Evolutionary conservation across 192 early-diverging fungal genomes (phyloP), one percentile per base, ranked within the genome.

Genomic region (Coemansia umbellata): DNA sequence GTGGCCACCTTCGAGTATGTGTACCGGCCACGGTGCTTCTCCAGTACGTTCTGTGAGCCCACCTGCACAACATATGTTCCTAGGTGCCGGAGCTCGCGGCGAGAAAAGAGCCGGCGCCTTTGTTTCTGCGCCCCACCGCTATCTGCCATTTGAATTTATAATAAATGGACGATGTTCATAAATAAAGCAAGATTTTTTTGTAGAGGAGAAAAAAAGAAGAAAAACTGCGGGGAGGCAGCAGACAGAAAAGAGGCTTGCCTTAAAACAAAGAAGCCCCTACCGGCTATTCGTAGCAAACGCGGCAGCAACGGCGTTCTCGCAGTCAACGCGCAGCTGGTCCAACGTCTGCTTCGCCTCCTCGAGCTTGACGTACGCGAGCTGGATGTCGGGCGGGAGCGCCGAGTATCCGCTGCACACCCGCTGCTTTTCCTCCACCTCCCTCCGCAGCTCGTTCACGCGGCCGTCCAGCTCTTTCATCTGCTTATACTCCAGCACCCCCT

Each of bases 341-440:
- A 66, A 36, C 4, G 51, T 37, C 35, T 55, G 53, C 37, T 53
- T 57, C 2, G 71, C 71, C 23, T 74, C 71, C 27, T 74, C 71
- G 24, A 74, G 58, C 36, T 59, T 62, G 27, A 74, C 22, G 24
- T 58, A 58, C 5, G 71, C 71, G 33, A 74, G 32, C 47, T 54
- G 49, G 14, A 67, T 63, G 23, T 74, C 71, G 0, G 71, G 71
- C 31, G 71, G 71, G 50, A 74, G 30, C 13, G 63, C 59, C 10
- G 47, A 47, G 40, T 67, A 74, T 0, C 64, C 71, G 4, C 55
- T 58, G 30, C 56, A 48, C 10, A 51, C 33, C 23, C 23, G 36
- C 31, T 50, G 57, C 36, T 58, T 58, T 18, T 58, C 59, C 3
- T 35, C 39, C 5, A 74, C 71, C 3, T 33, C 21, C 8, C 8